Percentiles rank a stretch among this genome's conserved stretches.
Conservation (phyloP, 768 basidiomycete genomes). For the Cubamyces lactineus region DNA sequence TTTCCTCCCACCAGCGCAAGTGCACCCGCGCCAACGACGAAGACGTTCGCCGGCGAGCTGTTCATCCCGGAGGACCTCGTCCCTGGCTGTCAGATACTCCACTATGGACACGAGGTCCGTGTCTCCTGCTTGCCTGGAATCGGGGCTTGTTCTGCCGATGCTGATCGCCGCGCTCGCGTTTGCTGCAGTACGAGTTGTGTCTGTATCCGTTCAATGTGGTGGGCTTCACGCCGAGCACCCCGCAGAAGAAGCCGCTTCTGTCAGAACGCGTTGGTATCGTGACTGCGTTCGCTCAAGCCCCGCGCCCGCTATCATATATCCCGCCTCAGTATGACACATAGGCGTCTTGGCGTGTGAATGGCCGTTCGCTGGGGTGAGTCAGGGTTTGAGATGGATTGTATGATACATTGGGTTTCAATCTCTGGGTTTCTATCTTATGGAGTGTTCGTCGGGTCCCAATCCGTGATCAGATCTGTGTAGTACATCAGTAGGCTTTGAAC, state of each 20-base stretch:
- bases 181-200: conserved; percentile 24
- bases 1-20: too few relatives aligned
- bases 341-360: background rate
- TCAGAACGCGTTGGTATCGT: conserved; percentile 24
- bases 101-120: conserved; percentile 25
- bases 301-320: conserved; percentile 11
- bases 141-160: background rate
- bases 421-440: conserved; percentile 14
- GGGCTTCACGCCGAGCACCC: conserved; percentile 19
- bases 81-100: conserved; percentile 26
- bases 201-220: conserved; percentile 23
- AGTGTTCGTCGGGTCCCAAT: conserved; percentile 35
- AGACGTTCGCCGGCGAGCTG: conserved; percentile 27
- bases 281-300: conserved; percentile 25
- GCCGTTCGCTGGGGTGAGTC: too few relatives aligned
- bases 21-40: background rate
- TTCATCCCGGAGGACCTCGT: conserved; percentile 18
- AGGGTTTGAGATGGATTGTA: too few relatives aligned
- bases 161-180: background rate
- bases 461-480: conserved; percentile 30
- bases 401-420: too few relatives aligned
- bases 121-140: too few relatives aligned
- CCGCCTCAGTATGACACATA: conserved; percentile 13
- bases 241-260: conserved; percentile 12
- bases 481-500: background rate